Conservation (phyloP, 106 monocot species). For the Xerophyta viscosa region DNA sequence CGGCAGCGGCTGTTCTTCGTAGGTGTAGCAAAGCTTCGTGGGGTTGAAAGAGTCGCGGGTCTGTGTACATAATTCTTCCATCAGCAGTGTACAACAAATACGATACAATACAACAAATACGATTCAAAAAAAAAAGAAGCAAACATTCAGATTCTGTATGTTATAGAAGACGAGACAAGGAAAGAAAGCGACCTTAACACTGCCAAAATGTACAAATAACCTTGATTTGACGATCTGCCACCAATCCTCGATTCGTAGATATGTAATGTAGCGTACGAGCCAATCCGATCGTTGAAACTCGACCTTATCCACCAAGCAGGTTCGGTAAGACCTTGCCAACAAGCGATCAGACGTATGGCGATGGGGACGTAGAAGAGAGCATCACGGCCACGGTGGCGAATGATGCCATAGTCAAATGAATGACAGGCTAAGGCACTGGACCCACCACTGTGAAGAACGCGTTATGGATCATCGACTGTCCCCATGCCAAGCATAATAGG, state of each 20-base stretch:
- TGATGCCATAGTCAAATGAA: conserved; percentile 22
- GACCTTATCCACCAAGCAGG: no score
- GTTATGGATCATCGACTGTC: conserved; percentile 15
- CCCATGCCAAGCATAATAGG: background rate
- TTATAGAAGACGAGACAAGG: no score
- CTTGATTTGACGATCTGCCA: conserved; percentile 2
- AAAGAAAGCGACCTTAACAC: no score
- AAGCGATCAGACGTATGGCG: conserved; percentile 10
- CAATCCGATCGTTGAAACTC: conserved; percentile 15
- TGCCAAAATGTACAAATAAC: no score
- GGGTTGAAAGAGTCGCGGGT: conserved; percentile 8
- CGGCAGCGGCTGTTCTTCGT: conserved; percentile 8
- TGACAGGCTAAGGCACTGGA: background rate
- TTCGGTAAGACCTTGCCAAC: no score
- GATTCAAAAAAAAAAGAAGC: no score
- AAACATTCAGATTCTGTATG: no score
- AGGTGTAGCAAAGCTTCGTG: conserved; percentile 15
- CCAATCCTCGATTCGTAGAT: conserved; percentile 18
- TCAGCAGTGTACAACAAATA: background rate
- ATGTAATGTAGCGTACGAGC: conserved; percentile 7
- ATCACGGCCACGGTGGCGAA: conserved; percentile 18
- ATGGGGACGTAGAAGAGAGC: conserved; percentile 22
- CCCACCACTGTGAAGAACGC: conserved; percentile 18
- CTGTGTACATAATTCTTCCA: background rate
- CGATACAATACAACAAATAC: background rate